Base-by-base conservation (phyloP, 305 asterid genomes). In the Solanum hybrid region DNA sequence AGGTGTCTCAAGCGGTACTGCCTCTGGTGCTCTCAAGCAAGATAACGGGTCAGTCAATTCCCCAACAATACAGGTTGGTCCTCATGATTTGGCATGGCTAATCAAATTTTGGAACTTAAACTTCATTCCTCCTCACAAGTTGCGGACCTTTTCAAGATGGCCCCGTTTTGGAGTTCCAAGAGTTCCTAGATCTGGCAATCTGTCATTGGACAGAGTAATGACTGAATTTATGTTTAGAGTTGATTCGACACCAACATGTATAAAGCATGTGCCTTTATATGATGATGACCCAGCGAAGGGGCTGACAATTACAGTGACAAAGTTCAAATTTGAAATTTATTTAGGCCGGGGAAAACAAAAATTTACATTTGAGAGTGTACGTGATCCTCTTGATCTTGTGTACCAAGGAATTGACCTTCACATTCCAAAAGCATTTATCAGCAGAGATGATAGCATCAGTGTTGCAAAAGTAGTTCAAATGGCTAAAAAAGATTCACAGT, bases 211-310 rank as follows among this genome's bases (percentile, higher is more conserved):
- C 94, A 98, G 91, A 94, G 99, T 98, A 84, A 98, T 98, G 97
- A 98, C 99, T 20, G 99, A 97, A 92, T 95, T 98, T 90, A 97
- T 97, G 99, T 94, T 98, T 90, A 94, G 99, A 73, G 84, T 98
- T 92, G 99, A 98, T 91, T 94, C 97, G 85, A 91, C 99, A 86
- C 99, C 99, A 32, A 92, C 98, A 84, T 93, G 95, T 87, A 95
- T 98, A 87, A 94, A 93, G 91, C 97, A 97, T 94, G 88, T 98
- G 94, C 96, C 99, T 40, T 91, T 98, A 90, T 96, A 96, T 87
- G 99, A 95, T 86, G 99, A 97, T 88, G 99, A 98, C 91, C 99
- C 99, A 66, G 96, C 99, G 35, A 98, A 96, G 92, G 99, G 99
- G 87, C 93, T 98, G 90, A 90, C 93, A 86, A 93, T 97, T 92